Percentiles rank a stretch among this genome's conserved stretches.
phyloP scores from a whole-genome alignment of 495 filamentous ascomycete species.

The Aspergillus incahuasiensis region DNA sequence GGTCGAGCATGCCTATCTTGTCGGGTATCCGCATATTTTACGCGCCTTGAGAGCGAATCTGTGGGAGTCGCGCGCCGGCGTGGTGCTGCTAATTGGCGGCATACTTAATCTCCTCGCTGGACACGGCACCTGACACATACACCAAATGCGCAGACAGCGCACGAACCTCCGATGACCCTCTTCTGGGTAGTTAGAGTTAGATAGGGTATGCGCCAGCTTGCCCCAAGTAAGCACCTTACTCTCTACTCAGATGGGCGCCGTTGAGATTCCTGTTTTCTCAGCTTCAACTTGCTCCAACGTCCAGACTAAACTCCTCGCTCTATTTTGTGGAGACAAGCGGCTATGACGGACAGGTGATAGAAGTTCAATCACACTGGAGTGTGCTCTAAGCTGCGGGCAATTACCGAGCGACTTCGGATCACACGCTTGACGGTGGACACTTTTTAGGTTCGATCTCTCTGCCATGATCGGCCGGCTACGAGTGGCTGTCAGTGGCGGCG shows the following conservation, averaged over 20 bases:
- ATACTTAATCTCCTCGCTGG: neutral
- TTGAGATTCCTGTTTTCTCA: neutral
- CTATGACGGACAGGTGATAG: neutral
- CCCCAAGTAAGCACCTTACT: neutral
- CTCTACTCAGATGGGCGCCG: neutral
- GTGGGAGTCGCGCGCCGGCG: neutral
- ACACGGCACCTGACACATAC: neutral
- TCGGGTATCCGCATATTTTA: neutral
- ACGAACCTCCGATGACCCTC: neutral
- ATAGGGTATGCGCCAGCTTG: neutral
- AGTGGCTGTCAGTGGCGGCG: neutral
- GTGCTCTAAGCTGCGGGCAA: neutral
- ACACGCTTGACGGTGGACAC: neutral
- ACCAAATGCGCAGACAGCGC: neutral
- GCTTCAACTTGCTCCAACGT: neutral
- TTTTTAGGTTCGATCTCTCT: neutral
- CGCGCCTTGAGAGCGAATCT: neutral
- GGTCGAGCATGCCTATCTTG: neutral
- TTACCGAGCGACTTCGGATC: neutral
- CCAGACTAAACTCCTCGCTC: neutral
- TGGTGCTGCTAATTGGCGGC: neutral
- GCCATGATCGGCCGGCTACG: neutral
- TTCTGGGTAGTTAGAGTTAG: neutral
- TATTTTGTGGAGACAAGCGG: neutral
- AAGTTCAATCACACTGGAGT: neutral